Conservation (phyloP, 805 yeast genomes). For the Saturnispora dispora region DNA sequence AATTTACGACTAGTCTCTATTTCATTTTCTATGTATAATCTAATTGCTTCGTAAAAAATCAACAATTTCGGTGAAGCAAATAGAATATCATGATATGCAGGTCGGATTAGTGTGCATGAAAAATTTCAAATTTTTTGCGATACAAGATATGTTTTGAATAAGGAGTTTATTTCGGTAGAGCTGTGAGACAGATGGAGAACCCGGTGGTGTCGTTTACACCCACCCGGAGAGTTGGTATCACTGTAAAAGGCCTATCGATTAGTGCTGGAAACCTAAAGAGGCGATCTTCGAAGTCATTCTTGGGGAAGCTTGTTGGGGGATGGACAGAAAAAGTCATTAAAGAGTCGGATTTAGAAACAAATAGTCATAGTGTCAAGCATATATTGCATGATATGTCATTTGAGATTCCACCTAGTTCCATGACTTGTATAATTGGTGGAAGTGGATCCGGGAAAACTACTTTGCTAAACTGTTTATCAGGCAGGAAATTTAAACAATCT, state of each 20-base stretch:
- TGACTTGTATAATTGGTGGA: slow-evolving; percentile 80
- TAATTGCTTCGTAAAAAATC: not conserved
- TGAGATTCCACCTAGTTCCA: slow-evolving; percentile 48
- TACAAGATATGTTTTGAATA: not conserved
- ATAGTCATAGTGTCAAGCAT: slow-evolving; percentile 21
- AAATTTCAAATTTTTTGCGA: not conserved
- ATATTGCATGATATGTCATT: slow-evolving; percentile 47
- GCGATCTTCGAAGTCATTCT: not conserved
- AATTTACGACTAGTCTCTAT: not conserved
- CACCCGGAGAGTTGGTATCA: slow-evolving; percentile 20
- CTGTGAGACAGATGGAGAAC: not conserved
- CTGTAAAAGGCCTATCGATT: slow-evolving; percentile 21
- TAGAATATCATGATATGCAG: not conserved
- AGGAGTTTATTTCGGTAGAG: not conserved
- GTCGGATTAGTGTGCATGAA: not conserved
- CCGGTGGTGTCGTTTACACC: slow-evolving; percentile 18
- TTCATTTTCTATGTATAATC: not conserved
- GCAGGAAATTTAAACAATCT: slow-evolving; percentile 30
- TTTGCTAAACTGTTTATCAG: slow-evolving; percentile 55
- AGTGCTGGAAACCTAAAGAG: slow-evolving; percentile 9
- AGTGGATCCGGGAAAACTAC: slow-evolving; percentile 87
- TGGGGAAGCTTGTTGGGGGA: not conserved
- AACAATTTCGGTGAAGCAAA: not conserved
- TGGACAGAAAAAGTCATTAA: not conserved
- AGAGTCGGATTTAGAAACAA: slow-evolving; percentile 17